Percentiles rank a stretch among this genome's conserved stretches.
These are phyloP conservation scores for Tephrocybe sp. DNA, from an alignment of 768 basidiomycete species.

Conservation along the genomic window DNA sequence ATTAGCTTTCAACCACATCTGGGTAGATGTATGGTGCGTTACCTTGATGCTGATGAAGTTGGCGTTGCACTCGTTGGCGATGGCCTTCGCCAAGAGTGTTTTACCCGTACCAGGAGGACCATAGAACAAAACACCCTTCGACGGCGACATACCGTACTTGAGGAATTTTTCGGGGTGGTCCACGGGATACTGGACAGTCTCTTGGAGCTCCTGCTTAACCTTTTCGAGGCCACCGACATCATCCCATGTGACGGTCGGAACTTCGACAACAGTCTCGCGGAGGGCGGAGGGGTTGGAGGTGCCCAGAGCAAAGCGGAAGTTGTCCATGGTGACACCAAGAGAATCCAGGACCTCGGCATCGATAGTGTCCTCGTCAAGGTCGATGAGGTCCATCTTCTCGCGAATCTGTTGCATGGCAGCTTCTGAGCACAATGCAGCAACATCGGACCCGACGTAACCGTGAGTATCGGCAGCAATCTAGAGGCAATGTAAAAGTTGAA, in stretches of 20 bases:
- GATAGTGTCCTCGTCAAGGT: constrained; percentile 96
- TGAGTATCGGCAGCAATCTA: constrained; percentile 99
- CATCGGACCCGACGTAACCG: constrained; percentile 98
- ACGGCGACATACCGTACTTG: constrained; percentile 99
- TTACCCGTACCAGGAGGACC: constrained; percentile 99
- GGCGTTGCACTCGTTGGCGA: constrained; percentile 99
- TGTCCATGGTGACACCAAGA: constrained; percentile 99
- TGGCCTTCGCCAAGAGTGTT: constrained; percentile 97
- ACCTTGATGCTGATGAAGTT: constrained; percentile 99
- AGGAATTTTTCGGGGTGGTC: constrained; percentile 99
- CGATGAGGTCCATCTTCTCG: constrained; percentile 99
- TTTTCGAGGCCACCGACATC: constrained; percentile 99
- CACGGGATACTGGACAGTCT: constrained; percentile 99
- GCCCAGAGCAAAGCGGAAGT: constrained; percentile 99
- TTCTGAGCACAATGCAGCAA: constrained; percentile 97
- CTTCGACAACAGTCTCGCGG: constrained; percentile 98
- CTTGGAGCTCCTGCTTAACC: constrained; percentile 98
- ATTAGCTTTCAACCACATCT: constrained; percentile 17
- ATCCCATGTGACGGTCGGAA: constrained; percentile 98
- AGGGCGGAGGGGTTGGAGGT: constrained; percentile 97
- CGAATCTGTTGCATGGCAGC: constrained; percentile 99
- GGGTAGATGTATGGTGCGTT: constrained; percentile 1
- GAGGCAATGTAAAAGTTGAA: not conserved
- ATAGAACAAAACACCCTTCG: constrained; percentile 99
- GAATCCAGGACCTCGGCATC: constrained; percentile 99